These are phyloP conservation scores for Colletotrichum kahawae DNA, from an alignment of 2,329 filamentous ascomycete species.

Conservation along the genomic window DNA sequence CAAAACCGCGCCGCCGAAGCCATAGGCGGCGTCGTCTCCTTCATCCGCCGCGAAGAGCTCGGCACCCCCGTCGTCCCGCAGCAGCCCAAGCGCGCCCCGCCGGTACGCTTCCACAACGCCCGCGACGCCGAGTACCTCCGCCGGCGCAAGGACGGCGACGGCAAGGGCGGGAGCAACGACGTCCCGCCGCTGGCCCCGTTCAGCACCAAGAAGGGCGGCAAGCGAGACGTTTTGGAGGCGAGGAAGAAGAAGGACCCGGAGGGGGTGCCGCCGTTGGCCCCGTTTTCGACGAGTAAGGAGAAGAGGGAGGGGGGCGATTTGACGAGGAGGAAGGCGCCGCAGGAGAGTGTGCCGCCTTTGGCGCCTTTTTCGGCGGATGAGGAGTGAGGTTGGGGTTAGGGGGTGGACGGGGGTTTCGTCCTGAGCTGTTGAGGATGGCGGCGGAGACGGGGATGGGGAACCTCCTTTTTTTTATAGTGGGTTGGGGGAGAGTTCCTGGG, in stretches of 20 bases:
- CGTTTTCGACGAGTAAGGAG: not conserved
- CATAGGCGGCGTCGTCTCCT: constrained; percentile 7
- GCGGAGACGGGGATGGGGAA: not conserved
- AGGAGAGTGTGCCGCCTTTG: constrained; percentile 9
- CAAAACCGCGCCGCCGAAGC: constrained; percentile 7
- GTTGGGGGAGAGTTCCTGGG: not conserved
- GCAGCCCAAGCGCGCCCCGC: not conserved
- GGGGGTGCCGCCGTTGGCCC: not conserved
- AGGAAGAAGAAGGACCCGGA: not conserved
- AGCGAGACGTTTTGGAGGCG: not conserved
- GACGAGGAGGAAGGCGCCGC: not conserved
- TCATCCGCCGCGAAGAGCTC: constrained; percentile 12
- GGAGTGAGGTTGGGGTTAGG: not conserved
- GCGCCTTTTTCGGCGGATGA: not conserved
- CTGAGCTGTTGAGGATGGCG: not conserved
- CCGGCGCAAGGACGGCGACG: not conserved
- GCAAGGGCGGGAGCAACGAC: not conserved
- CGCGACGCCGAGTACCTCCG: not conserved
- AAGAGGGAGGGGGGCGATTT: not conserved
- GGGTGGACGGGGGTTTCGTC: not conserved
- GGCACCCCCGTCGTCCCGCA: not conserved
- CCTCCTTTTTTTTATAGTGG: not conserved
- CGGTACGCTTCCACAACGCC: constrained; percentile 3
- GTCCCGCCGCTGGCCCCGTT: not conserved
- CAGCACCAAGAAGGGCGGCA: not conserved